These are phyloP conservation scores for Candida lessepsii DNA, from an alignment of 805 yeast genomes.

Conservation along the genomic window DNA sequence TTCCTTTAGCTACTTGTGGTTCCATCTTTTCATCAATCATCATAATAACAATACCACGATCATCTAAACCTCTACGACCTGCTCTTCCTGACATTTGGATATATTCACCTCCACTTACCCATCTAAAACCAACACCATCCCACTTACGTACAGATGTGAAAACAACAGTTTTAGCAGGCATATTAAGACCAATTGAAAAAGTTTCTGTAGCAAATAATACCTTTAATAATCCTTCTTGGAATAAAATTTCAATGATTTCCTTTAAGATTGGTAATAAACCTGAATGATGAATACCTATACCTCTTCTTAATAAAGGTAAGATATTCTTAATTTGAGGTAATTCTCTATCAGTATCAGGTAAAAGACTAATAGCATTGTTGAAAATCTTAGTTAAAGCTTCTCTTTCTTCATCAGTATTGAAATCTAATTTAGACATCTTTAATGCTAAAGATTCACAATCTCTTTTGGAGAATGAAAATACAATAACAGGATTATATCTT, in stretches of 20 bases:
- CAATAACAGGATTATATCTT: conserved; percentile 96
- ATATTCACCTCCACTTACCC: conserved; percentile 99
- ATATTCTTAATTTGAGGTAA: conserved; percentile 93
- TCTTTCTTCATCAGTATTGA: conserved; percentile 91
- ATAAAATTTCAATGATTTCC: conserved; percentile 92
- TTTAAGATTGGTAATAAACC: conserved; percentile 91
- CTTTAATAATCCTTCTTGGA: conserved; percentile 94
- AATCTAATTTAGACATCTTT: conserved; percentile 93
- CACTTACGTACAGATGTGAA: conserved; percentile 96
- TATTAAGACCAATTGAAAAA: conserved; percentile 94
- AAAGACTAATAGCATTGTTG: conserved; percentile 80
- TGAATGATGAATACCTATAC: conserved; percentile 98
- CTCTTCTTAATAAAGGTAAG: conserved; percentile 84
- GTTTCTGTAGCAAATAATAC: conserved; percentile 98
- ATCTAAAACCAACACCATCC: conserved; percentile 97
- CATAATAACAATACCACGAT: conserved; percentile 98
- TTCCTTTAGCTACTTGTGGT: conserved; percentile 97
- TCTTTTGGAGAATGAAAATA: conserved; percentile 94
- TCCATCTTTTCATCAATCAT: conserved; percentile 99
- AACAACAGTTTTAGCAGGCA: conserved; percentile 99
- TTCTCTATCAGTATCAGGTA: conserved; percentile 89
- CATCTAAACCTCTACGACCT: conserved; percentile 99
- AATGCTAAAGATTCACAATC: conserved; percentile 94
- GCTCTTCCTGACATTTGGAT: conserved; percentile 99
- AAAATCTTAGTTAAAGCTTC: conserved; percentile 87